Percentiles rank a stretch among this genome's conserved stretches.
These are phyloP conservation scores for Saccharomycopsis babjevae DNA, from an alignment of 805 yeast species.

Conservation along the genomic window DNA sequence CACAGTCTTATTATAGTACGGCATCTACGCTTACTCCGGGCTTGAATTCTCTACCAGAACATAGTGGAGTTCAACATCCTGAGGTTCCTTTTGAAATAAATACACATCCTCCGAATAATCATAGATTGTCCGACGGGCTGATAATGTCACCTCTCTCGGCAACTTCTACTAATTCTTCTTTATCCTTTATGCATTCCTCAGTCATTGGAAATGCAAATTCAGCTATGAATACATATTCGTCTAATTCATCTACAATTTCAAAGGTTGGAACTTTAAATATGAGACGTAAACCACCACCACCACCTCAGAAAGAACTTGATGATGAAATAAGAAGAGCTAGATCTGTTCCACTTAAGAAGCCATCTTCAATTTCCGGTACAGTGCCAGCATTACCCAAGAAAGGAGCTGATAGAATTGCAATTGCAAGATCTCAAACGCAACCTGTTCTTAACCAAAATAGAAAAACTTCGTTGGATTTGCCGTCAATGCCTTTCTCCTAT, in stretches of 20 bases:
- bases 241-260: neutral
- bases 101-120: neutral
- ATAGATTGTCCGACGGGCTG: neutral
- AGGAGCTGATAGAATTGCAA: neutral
- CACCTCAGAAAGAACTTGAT: neutral
- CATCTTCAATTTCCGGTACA: neutral
- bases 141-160: neutral
- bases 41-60: neutral
- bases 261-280: neutral
- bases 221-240: neutral
- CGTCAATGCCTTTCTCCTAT: slow-evolving; percentile 48
- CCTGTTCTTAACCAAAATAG: neutral
- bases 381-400: neutral
- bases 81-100: neutral
- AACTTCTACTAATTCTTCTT: neutral
- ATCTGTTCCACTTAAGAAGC: neutral
- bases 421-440: neutral
- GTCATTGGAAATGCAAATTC: neutral
- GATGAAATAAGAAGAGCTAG: neutral
- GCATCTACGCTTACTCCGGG: neutral
- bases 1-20: neutral
- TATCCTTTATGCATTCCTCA: neutral
- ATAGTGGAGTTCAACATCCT: neutral
- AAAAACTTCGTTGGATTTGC: slow-evolving; percentile 29
- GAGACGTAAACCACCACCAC: neutral